phyloP scores from a whole-genome alignment of 2,329 filamentous ascomycete genomes.

The Helminthosporium solani region DNA sequence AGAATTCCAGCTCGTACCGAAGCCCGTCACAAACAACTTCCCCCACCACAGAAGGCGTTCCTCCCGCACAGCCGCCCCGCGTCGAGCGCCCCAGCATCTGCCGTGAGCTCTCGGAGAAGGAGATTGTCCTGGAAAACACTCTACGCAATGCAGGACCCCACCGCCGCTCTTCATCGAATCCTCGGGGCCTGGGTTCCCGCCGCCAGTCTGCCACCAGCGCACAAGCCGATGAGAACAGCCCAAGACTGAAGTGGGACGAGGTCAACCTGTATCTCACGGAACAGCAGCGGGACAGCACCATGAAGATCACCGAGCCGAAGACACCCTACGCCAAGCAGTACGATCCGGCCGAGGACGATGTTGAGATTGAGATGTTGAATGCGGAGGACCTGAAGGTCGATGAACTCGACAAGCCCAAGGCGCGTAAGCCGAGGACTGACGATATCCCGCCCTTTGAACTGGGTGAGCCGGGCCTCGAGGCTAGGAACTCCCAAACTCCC shows the following conservation, averaged over 20 bases:
- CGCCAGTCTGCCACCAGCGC: slow-evolving; percentile 63
- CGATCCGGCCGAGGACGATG: slow-evolving; percentile 83
- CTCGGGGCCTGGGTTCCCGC: slow-evolving; percentile 67
- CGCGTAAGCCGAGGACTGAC: slow-evolving; percentile 54
- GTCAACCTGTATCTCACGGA: slow-evolving; percentile 96
- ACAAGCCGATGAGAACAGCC: slow-evolving; percentile 60
- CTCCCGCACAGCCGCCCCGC: slow-evolving; percentile 31
- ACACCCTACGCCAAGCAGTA: slow-evolving; percentile 94
- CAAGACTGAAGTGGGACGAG: slow-evolving; percentile 96
- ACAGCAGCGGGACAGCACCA: slow-evolving; percentile 90
- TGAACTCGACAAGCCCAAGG: slow-evolving; percentile 56
- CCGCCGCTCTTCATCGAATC: slow-evolving; percentile 76
- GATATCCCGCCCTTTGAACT: slow-evolving; percentile 92
- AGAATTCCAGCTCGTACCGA: slow-evolving; percentile 73
- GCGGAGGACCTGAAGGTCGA: slow-evolving; percentile 69
- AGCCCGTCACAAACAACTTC: slow-evolving; percentile 49
- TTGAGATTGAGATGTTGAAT: slow-evolving; percentile 66
- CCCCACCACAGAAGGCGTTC: slow-evolving; percentile 44
- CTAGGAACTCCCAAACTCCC: slow-evolving; percentile 36
- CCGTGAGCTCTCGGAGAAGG: slow-evolving; percentile 69
- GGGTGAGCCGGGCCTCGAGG: slow-evolving; percentile 76
- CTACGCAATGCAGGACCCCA: slow-evolving; percentile 89
- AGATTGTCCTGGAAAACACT: slow-evolving; percentile 91
- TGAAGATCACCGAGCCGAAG: slow-evolving; percentile 99
- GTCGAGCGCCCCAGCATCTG: slow-evolving; percentile 46